Conservation (phyloP, 2,329 filamentous ascomycete species). For the Claviceps sp. region DNA sequence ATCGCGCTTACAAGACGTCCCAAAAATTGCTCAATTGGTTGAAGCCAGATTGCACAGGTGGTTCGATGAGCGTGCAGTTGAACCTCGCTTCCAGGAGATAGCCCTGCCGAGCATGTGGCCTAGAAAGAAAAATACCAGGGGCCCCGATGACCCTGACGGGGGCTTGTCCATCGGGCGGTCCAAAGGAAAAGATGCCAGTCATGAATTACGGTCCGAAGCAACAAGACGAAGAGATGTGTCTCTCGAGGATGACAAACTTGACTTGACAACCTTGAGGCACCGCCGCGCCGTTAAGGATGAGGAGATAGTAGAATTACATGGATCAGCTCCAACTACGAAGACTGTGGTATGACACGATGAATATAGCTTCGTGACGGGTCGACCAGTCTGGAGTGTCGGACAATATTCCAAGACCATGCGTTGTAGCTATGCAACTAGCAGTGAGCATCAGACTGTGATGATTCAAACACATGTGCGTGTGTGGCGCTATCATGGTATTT, state of each 20-base stretch:
- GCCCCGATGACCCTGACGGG: slow-evolving; percentile 47
- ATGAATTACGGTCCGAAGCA: slow-evolving; percentile 37
- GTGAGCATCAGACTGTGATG: too few species aligned
- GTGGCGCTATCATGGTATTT: too few species aligned
- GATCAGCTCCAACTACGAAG: slow-evolving; percentile 27
- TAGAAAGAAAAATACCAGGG: slow-evolving; percentile 68
- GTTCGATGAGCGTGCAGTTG: slow-evolving; percentile 79
- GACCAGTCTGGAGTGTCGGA: too few species aligned
- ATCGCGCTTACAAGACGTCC: slow-evolving; percentile 71
- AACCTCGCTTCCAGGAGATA: slow-evolving; percentile 78
- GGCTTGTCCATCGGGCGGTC: slow-evolving; percentile 35
- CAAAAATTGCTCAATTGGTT: slow-evolving; percentile 75
- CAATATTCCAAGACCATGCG: too few species aligned
- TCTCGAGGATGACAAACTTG: slow-evolving; percentile 29
- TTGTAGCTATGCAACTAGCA: too few species aligned
- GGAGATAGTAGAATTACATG: slow-evolving; percentile 32
- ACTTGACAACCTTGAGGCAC: slow-evolving; percentile 24
- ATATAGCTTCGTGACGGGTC: too few species aligned
- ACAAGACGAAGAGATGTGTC: slow-evolving; percentile 27
- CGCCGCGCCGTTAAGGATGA: slow-evolving; percentile 24
- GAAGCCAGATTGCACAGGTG: slow-evolving; percentile 69
- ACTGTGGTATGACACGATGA: not conserved
- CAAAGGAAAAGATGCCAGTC: slow-evolving; percentile 39
- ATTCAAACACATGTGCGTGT: too few species aligned
- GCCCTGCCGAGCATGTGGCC: slow-evolving; percentile 74